Percentiles rank a stretch among this genome's conserved stretches.
Conservation (phyloP, 108 stramenopile genomes). For the Schizochytrium sp. region DNA sequence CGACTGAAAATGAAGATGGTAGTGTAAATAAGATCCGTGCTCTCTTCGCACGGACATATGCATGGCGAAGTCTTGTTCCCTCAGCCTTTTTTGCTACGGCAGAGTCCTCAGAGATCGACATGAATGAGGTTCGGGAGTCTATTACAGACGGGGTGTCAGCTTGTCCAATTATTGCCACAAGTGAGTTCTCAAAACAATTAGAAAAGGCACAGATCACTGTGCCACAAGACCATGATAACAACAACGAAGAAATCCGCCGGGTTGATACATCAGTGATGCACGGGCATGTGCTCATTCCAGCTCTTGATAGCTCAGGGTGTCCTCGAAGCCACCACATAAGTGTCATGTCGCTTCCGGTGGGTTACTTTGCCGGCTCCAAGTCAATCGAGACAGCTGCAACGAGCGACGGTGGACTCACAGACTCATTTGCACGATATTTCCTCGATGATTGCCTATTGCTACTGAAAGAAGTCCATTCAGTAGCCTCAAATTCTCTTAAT, state of each 20-base stretch:
- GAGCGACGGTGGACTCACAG: too few species aligned
- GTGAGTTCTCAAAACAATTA: constrained; percentile 12
- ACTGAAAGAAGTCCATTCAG: too few species aligned
- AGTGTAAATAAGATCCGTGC: background rate
- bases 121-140: background rate
- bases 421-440: too few species aligned
- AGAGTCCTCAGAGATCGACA: background rate
- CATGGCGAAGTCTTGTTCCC: background rate
- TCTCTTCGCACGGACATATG: background rate
- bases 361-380: background rate
- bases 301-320: background rate
- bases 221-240: background rate
- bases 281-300: background rate
- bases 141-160: background rate
- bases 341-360: constrained; percentile 5
- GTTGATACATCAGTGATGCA: background rate
- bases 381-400: too few species aligned
- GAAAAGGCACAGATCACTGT: background rate
- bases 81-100: background rate
- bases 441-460: too few species aligned
- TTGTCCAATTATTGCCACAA: background rate
- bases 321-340: constrained; percentile 15
- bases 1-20: background rate
- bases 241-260: background rate
- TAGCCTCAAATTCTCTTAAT: too few species aligned